phyloP scores from a whole-genome alignment of 2,329 filamentous ascomycete species.

The Phoma sp. region DNA sequence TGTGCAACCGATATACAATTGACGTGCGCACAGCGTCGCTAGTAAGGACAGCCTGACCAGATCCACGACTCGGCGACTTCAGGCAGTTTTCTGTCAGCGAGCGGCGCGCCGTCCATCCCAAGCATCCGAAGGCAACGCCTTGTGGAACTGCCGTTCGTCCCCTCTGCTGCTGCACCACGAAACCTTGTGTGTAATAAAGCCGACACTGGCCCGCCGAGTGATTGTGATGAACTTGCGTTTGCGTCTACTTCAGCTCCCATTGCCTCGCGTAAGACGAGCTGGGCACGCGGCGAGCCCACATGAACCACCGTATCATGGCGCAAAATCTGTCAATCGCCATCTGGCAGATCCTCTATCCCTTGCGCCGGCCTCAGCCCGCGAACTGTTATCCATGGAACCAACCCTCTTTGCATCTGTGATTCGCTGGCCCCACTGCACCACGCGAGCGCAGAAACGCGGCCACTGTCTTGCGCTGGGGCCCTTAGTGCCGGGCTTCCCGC shows the following conservation, averaged over 20 bases:
- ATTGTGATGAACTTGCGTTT: conserved; percentile 14
- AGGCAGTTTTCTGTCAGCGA: conserved; percentile 37
- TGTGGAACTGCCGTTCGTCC: conserved; percentile 23
- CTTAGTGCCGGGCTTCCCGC: conserved; percentile 40
- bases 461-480: conserved; percentile 19
- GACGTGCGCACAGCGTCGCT: conserved; percentile 30
- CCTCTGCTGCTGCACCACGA: conserved; percentile 1
- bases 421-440: conserved; percentile 22
- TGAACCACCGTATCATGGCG: conserved; percentile 35
- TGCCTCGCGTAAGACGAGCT: conserved; percentile 26
- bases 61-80: conserved; percentile 38
- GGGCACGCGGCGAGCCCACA: conserved; percentile 32
- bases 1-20: conserved; percentile 32
- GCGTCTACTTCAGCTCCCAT: conserved; percentile 28
- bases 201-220: conserved; percentile 24
- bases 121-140: conserved; percentile 25
- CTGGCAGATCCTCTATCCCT: conserved; percentile 34
- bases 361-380: conserved; percentile 29
- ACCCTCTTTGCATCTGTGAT: conserved; percentile 23
- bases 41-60: conserved; percentile 19
- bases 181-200: conserved; percentile 22
- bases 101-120: conserved; percentile 26
- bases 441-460: conserved; percentile 22
- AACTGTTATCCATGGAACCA: conserved; percentile 27
- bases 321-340: conserved; percentile 34